Evolutionary conservation across 2,329 filamentous ascomycete genomes (phyloP).

Genomic region (Bipolaris gigantea): DNA sequence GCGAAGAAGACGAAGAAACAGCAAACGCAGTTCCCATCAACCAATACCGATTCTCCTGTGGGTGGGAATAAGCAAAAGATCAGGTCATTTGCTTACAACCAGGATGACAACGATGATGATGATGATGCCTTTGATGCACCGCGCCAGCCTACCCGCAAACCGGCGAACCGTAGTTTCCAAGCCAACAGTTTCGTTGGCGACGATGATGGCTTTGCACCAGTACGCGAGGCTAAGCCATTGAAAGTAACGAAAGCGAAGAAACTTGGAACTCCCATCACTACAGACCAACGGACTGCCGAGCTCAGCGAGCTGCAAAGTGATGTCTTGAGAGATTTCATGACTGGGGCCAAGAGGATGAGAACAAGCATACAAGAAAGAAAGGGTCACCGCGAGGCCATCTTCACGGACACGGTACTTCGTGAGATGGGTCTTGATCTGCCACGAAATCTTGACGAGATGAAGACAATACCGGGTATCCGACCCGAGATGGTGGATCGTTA

Average conservation of each 20-base stretch:
- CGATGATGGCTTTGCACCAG: conserved; percentile 53
- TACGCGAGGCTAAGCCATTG: conserved; percentile 37
- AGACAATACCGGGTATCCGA: conserved; percentile 64
- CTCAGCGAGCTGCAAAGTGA: conserved; percentile 64
- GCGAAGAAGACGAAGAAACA: conserved; percentile 33
- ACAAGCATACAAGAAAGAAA: conserved; percentile 64
- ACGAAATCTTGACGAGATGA: conserved; percentile 63
- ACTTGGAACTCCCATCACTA: conserved; percentile 62
- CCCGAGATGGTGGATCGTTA: conserved; percentile 63
- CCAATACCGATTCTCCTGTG: conserved; percentile 67
- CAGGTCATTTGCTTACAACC: conserved; percentile 29
- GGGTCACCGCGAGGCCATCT: conserved; percentile 60
- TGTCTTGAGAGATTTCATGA: conserved; percentile 67
- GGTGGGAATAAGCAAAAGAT: conserved; percentile 49
- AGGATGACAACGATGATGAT: conserved; percentile 32
- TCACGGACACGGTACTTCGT: conserved; percentile 69
- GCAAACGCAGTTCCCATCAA: conserved; percentile 60
- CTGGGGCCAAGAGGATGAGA: conserved; percentile 62
- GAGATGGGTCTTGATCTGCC: conserved; percentile 75
- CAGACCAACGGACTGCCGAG: conserved; percentile 56
- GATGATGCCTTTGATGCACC: conserved; percentile 29
- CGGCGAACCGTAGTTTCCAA: conserved; percentile 41
- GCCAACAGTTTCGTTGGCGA: conserved; percentile 44
- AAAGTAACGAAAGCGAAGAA: conserved; percentile 44
- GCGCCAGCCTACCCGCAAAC: conserved; percentile 19